Conservation (phyloP, 1,284 basidiomycete genomes). For the Sporisorium iseilematis-ciliati region DNA sequence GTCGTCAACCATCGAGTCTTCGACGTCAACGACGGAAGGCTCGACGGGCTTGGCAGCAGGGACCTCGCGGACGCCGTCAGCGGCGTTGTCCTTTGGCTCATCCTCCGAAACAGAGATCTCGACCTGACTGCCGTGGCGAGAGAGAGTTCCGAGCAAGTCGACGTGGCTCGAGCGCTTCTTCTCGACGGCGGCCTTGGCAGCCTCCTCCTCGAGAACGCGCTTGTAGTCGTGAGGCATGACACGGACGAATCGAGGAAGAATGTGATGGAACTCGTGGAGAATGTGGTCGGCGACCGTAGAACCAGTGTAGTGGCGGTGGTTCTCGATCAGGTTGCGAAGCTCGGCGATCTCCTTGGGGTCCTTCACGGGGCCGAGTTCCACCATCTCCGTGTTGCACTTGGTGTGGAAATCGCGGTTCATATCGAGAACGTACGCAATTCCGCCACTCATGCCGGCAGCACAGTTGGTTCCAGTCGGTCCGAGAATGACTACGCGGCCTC, state of each 20-base stretch:
- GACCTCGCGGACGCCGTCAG: conserved; percentile 41
- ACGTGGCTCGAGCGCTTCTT: conserved; percentile 69
- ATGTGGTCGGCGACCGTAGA: conserved; percentile 65
- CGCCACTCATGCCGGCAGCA: conserved; percentile 64
- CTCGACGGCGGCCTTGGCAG: conserved; percentile 66
- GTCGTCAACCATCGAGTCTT: conserved; percentile 68
- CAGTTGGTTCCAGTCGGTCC: conserved; percentile 62
- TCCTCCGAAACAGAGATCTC: conserved; percentile 55
- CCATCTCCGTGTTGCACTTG: conserved; percentile 67
- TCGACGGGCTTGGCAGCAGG: conserved; percentile 57
- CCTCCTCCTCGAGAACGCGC: conserved; percentile 67
- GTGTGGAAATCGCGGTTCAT: conserved; percentile 64
- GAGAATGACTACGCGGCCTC: conserved; percentile 61
- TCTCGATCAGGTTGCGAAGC: conserved; percentile 67
- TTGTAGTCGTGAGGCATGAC: conserved; percentile 68
- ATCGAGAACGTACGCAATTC: conserved; percentile 67
- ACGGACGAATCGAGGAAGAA: conserved; percentile 65
- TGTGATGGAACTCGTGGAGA: conserved; percentile 66
- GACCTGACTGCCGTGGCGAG: conserved; percentile 64
- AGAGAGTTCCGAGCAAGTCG: conserved; percentile 66
- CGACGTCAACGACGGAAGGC: conserved; percentile 64
- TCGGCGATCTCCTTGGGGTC: conserved; percentile 67
- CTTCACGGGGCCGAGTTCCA: conserved; percentile 64
- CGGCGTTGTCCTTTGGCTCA: conserved; percentile 43
- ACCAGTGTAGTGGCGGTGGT: conserved; percentile 68